These are phyloP conservation scores for Clavulina sp. DNA, from an alignment of 768 basidiomycete genomes.

Conservation along the genomic window DNA sequence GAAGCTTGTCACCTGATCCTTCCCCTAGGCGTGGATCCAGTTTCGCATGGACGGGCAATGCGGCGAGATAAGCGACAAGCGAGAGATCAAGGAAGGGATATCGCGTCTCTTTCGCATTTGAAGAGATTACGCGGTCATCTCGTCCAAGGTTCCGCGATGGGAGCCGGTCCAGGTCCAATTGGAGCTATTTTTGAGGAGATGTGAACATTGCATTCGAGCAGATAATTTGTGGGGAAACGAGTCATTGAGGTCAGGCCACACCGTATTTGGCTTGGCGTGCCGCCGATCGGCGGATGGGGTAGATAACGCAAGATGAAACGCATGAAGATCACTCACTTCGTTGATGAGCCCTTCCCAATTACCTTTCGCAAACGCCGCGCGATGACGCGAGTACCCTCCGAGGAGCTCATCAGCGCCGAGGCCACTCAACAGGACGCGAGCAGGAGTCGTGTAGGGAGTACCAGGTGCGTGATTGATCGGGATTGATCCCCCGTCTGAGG, in stretches of 20 bases:
- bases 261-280: no score
- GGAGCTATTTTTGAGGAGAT: constrained; percentile 39
- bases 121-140: constrained; percentile 87
- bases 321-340: constrained; percentile 36
- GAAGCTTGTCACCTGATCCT: constrained; percentile 81
- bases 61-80: constrained; percentile 59
- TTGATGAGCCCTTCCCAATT: constrained; percentile 65
- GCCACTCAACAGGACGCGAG: constrained; percentile 75
- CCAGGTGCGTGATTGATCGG: no score
- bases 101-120: constrained; percentile 79
- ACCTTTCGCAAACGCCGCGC: constrained; percentile 44
- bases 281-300: no score
- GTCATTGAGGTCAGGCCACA: neutral
- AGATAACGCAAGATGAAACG: neutral
- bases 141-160: constrained; percentile 80
- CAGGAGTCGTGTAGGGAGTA: constrained; percentile 45
- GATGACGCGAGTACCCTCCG: constrained; percentile 85
- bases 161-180: constrained; percentile 75
- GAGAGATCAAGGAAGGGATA: constrained; percentile 79
- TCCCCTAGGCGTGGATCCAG: constrained; percentile 53
- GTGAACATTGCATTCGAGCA: neutral
- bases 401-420: constrained; percentile 91
- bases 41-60: constrained; percentile 66
- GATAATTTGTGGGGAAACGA: neutral
- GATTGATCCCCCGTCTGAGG: no score